A percentile compares a stretch with the other conserved stretches of the same genome.
phyloP scores from a whole-genome alignment of 1,284 basidiomycete species.

The Boletus mariae region DNA sequence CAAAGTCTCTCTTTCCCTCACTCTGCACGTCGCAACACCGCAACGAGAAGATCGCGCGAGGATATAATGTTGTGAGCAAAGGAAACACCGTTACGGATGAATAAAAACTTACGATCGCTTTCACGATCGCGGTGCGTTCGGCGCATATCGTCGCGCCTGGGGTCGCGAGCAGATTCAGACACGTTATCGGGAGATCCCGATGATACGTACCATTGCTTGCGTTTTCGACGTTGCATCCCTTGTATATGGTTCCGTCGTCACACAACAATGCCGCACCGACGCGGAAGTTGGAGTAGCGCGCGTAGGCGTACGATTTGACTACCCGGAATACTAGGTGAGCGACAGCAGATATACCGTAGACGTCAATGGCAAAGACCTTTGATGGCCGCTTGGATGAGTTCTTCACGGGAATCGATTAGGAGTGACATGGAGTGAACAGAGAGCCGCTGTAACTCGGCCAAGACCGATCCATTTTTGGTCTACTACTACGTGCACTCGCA shows the following conservation, averaged over 20 bases:
- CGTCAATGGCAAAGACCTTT: slow-evolving; percentile 10
- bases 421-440: slow-evolving; percentile 1
- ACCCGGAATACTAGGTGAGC: neutral
- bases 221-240: slow-evolving; percentile 89
- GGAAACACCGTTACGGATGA: neutral
- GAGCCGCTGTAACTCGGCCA: too few species aligned
- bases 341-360: neutral
- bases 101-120: slow-evolving; percentile 65
- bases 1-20: slow-evolving; percentile 67
- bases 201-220: slow-evolving; percentile 71
- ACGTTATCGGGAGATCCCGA: neutral
- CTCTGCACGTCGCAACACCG: slow-evolving; percentile 49
- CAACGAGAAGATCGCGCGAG: too few species aligned
- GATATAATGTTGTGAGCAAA: too few species aligned
- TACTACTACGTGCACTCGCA: too few species aligned
- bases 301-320: slow-evolving; percentile 63
- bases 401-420: slow-evolving; percentile 4
- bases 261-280: slow-evolving; percentile 84
- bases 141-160: slow-evolving; percentile 83
- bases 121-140: slow-evolving; percentile 84
- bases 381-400: slow-evolving; percentile 20
- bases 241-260: slow-evolving; percentile 67
- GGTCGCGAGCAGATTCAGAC: neutral
- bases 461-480: too few species aligned
- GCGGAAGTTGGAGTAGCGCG: slow-evolving; percentile 82